Evolutionary conservation across 192 early-diverging fungal genomes (phyloP).

Genomic region (Spinellus fusiger): DNA sequence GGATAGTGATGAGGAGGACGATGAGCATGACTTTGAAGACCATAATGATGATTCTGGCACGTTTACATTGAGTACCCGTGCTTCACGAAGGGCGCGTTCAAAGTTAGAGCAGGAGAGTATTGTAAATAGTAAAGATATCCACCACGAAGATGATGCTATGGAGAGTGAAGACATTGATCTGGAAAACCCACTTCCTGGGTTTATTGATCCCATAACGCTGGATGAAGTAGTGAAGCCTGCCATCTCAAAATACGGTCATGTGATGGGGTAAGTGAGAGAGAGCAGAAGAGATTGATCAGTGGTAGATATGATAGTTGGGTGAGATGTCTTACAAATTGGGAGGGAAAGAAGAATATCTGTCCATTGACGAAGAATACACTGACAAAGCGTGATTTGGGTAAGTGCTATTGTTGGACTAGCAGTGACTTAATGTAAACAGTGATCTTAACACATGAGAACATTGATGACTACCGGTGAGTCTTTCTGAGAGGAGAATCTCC

Average conservation of each 20-base stretch:
- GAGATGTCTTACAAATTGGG: constrained; percentile 76
- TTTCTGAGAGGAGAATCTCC: not conserved
- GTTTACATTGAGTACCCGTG: constrained; percentile 51
- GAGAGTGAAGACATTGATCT: constrained; percentile 42
- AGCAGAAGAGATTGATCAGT: not conserved
- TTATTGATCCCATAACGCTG: constrained; percentile 92
- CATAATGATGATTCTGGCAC: constrained; percentile 67
- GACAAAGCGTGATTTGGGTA: constrained; percentile 82
- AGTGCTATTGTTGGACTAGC: not conserved
- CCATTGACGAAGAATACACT: constrained; percentile 92
- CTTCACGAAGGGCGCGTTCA: constrained; percentile 51
- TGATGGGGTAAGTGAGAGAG: constrained; percentile 72
- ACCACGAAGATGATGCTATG: constrained; percentile 32
- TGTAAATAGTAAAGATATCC: constrained; percentile 12
- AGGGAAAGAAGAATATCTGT: constrained; percentile 80
- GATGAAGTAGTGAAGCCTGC: constrained; percentile 88
- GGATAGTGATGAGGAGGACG: constrained; percentile 49
- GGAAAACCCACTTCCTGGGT: constrained; percentile 81
- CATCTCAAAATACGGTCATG: constrained; percentile 91
- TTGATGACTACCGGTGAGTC: constrained; percentile 62
- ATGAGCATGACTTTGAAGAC: constrained; percentile 53
- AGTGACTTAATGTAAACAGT: constrained; percentile 22
- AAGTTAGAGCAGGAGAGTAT: constrained; percentile 14
- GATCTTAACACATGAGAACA: constrained; percentile 71
- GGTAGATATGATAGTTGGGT: constrained; percentile 70